Percentiles rank a stretch among this genome's conserved stretches.
These are phyloP conservation scores for Vanrija humicola DNA, from an alignment of 1,284 basidiomycete genomes.

Conservation along the genomic window DNA sequence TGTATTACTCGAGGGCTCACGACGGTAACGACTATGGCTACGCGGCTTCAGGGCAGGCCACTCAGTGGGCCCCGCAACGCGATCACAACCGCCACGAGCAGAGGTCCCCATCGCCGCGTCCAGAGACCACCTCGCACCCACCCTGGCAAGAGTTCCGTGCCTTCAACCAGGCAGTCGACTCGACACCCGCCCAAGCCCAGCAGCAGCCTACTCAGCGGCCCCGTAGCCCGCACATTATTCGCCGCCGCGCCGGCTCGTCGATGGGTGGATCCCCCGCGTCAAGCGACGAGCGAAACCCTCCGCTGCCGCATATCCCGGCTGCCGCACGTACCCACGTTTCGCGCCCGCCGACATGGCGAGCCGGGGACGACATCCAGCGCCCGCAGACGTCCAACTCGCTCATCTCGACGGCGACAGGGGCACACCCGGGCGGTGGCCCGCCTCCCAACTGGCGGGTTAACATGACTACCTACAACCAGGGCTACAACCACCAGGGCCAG, in stretches of 20 bases:
- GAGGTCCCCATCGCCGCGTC: not conserved
- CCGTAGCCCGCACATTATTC: no score
- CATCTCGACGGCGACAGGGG: not conserved
- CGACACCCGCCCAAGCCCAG: no score
- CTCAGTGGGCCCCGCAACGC: no score
- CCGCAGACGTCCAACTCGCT: constrained; percentile 2
- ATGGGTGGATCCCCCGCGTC: constrained; percentile 29
- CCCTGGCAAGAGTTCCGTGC: no score
- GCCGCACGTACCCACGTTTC: constrained; percentile 6
- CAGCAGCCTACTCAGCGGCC: no score
- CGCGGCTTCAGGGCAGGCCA: not conserved
- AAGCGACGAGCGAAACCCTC: constrained; percentile 33
- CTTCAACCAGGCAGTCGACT: no score
- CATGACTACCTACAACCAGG: no score
- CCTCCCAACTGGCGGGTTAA: no score
- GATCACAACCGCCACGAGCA: no score
- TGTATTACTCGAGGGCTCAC: not conserved
- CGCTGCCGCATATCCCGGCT: constrained; percentile 5
- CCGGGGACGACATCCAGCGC: not conserved
- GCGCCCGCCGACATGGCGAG: constrained; percentile 4
- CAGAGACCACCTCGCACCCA: no score
- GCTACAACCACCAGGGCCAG: not conserved
- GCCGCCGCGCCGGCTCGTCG: constrained; percentile 1
- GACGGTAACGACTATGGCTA: not conserved
- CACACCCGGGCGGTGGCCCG: no score